phyloP scores from a whole-genome alignment of 2,329 filamentous ascomycete species.

The Penicillium paneum region DNA sequence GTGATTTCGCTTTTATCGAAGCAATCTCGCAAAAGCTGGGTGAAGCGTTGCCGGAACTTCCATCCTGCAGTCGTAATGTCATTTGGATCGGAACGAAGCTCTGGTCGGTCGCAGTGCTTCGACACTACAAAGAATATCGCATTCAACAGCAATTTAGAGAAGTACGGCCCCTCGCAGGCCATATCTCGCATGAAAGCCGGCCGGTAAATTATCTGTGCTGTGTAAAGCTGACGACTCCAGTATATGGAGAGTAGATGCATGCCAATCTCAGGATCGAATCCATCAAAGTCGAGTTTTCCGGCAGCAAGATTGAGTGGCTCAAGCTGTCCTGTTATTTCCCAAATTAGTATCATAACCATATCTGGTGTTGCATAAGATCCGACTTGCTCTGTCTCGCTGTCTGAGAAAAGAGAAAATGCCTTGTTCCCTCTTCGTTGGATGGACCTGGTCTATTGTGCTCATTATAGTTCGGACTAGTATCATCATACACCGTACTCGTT shows the following conservation, averaged over 20 bases:
- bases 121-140: conserved; percentile 49
- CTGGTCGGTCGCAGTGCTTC: conserved; percentile 48
- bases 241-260: conserved; percentile 53
- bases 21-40: conserved; percentile 47
- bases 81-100: conserved; percentile 46
- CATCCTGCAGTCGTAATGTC: conserved; percentile 51
- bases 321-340: conserved; percentile 44
- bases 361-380: not conserved
- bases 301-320: conserved; percentile 49
- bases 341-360: not conserved
- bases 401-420: conserved; percentile 23
- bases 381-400: conserved; percentile 25
- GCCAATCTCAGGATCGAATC: conserved; percentile 51
- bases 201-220: conserved; percentile 50
- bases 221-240: conserved; percentile 54
- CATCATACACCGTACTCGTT: conserved; percentile 25
- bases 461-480: conserved; percentile 12
- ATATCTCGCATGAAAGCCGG: conserved; percentile 53
- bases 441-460: conserved; percentile 5
- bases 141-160: conserved; percentile 52
- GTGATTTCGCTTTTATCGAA: conserved; percentile 52
- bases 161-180: conserved; percentile 51
- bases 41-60: conserved; percentile 48
- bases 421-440: conserved; percentile 18
- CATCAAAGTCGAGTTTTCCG: conserved; percentile 55